phyloP scores from a whole-genome alignment of 306 rosid species.

The Gastrolobium villosum region DNA sequence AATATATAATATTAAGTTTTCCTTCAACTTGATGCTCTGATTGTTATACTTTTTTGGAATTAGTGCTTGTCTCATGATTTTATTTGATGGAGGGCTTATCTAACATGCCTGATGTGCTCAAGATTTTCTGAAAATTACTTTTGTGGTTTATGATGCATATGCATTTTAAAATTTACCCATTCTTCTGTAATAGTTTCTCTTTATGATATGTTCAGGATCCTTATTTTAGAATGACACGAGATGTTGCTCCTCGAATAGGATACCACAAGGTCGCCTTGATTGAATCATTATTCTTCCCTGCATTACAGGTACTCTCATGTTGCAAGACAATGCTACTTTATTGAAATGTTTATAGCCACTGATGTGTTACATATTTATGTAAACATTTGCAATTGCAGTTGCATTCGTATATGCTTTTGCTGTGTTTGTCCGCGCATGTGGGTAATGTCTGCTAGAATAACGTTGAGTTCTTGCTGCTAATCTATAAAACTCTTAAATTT shows the following conservation, averaged over 20 bases:
- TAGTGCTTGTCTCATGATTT: too few relatives aligned
- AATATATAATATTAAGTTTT: too few relatives aligned
- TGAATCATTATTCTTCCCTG: constrained; percentile 90
- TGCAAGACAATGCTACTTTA: constrained; percentile 5
- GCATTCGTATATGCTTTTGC: constrained; percentile 18
- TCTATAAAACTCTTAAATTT: constrained; percentile 6
- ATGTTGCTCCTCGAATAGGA: constrained; percentile 92
- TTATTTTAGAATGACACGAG: constrained; percentile 96
- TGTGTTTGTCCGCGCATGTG: not conserved
- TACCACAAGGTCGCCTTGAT: constrained; percentile 90
- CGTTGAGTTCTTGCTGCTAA: constrained; percentile 7
- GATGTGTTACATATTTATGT: constrained; percentile 19
- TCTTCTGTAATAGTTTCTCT: constrained; percentile 37
- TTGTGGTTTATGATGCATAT: constrained; percentile 15
- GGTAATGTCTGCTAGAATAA: not conserved
- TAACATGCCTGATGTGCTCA: not conserved
- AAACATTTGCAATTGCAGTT: not conserved
- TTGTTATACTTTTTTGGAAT: too few relatives aligned
- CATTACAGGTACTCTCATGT: constrained; percentile 77
- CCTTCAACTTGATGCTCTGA: too few relatives aligned
- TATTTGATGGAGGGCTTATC: too few relatives aligned
- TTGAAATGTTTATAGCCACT: not conserved
- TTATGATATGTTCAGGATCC: constrained; percentile 77
- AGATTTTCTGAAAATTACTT: not conserved
- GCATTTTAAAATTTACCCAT: constrained; percentile 18